Base-by-base conservation (phyloP, 768 basidiomycete genomes). In the Fibroporia radiculosa region DNA sequence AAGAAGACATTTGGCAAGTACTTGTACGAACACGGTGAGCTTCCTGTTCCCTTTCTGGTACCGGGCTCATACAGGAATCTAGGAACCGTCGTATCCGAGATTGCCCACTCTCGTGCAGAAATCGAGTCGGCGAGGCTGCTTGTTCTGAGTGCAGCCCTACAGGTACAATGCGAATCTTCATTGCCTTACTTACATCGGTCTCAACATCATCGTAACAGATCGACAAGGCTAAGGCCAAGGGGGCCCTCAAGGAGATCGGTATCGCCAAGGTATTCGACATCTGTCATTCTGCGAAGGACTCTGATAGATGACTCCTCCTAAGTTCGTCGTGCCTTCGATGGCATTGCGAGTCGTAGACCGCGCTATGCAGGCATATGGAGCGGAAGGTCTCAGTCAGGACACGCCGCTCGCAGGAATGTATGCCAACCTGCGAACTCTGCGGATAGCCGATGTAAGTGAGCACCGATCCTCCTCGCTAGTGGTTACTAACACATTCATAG, bases 261-360 rank as follows among this genome's bases (percentile, higher is more conserved):
- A 89, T 97, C 48, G 92, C 96, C 34, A 99, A 99, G 75, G 95
- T 87, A 50, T 32, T n/a, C n/a, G n/a, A n/a, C n/a, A n/a, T n/a
- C n/a, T n/a, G n/a, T 42, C 23, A 14, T 7, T 12, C 8, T 19
- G 16, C 35, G 28, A 4, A 1, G 1, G 4, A 11, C 26, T 4
- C n/a, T 44, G 29, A 26, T 33, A 28, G 40, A 3, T 22, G 19
- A 25, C 39, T 16, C 22, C 25, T 6, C 43, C 25, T 16, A 29
- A 98, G 93, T 95, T 96, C 56, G 82, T 92, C 28, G 91, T 98
- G 10, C 96, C 96, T 11, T 74, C 75, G 0, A 90, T 95, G 86
- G 95, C 93, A 0, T 71, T 88, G 38, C 67, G 70, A 19, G 85
- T 99, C 36, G 73, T 98, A 29, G 96, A 99, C 66, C 83, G 92